Percentiles rank a stretch among this genome's conserved stretches.
These are phyloP conservation scores for Amoebophrya sp. DNA, from an alignment of 169 alveolate species.

Conservation along the genomic window DNA sequence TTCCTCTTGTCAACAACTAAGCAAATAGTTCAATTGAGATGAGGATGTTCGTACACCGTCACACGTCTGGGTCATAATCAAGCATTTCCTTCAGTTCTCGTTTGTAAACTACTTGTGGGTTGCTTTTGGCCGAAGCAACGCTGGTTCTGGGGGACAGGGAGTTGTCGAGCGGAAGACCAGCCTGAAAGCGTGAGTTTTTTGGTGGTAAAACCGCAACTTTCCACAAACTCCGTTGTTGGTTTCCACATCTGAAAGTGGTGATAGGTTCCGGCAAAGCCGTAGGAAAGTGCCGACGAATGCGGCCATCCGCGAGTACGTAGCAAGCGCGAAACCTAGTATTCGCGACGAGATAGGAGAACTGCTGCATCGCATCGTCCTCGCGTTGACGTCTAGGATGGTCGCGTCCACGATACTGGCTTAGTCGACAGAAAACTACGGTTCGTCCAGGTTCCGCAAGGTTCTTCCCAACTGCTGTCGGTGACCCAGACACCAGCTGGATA, in stretches of 20 bases:
- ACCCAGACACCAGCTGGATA: not conserved
- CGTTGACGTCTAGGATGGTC: not conserved
- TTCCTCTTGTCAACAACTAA: too few relatives aligned
- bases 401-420: not conserved
- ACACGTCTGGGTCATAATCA: too few relatives aligned
- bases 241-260: not conserved
- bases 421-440: not conserved
- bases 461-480: not conserved
- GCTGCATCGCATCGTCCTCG: not conserved
- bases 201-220: too few relatives aligned
- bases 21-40: too few relatives aligned
- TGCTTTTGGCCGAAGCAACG: too few relatives aligned
- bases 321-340: not conserved
- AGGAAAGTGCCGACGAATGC: not conserved
- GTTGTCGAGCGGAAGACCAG: too few relatives aligned
- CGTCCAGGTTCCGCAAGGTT: not conserved
- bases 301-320: not conserved
- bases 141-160: too few relatives aligned
- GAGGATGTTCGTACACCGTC: too few relatives aligned
- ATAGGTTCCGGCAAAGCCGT: not conserved
- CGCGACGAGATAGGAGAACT: not conserved
- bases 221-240: not conserved
- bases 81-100: too few relatives aligned
- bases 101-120: too few relatives aligned
- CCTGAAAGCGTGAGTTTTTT: too few relatives aligned